Conservation (phyloP, 2,329 filamentous ascomycete genomes). For the Colletotrichum eleusines region DNA sequence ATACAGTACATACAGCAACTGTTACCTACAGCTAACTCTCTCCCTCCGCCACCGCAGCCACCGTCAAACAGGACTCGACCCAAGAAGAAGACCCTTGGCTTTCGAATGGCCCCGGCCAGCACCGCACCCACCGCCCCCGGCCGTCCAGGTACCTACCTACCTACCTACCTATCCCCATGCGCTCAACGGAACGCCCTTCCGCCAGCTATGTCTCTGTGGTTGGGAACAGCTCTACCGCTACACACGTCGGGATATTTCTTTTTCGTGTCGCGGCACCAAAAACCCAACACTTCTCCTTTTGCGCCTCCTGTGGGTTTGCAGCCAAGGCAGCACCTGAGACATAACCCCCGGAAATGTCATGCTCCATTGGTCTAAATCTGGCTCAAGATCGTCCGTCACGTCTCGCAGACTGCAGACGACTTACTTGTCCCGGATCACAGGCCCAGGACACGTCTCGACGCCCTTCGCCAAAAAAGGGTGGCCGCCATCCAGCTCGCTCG, state of each 20-base stretch:
- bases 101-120: too few species aligned
- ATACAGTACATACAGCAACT: too few species aligned
- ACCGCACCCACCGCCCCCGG: too few species aligned
- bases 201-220: conserved; percentile 1
- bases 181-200: background rate
- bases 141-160: too few species aligned
- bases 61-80: too few species aligned
- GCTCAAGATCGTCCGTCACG: background rate
- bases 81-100: background rate
- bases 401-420: conserved; percentile 17
- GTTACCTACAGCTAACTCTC: too few species aligned
- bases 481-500: background rate
- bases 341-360: background rate
- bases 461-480: background rate
- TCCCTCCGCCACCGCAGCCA: too few species aligned
- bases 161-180: too few species aligned
- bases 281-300: conserved; percentile 2
- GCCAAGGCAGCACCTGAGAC: background rate
- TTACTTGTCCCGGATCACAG: background rate
- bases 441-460: conserved; percentile 29
- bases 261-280: conserved; percentile 17
- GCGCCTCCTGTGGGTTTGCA: too few species aligned
- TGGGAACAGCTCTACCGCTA: background rate
- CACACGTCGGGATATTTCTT: conserved; percentile 20
- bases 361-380: background rate